Evolutionary conservation across 176 grass and related monocot species (phyloP).

Genomic region (Chrysopogon serrulatus): DNA sequence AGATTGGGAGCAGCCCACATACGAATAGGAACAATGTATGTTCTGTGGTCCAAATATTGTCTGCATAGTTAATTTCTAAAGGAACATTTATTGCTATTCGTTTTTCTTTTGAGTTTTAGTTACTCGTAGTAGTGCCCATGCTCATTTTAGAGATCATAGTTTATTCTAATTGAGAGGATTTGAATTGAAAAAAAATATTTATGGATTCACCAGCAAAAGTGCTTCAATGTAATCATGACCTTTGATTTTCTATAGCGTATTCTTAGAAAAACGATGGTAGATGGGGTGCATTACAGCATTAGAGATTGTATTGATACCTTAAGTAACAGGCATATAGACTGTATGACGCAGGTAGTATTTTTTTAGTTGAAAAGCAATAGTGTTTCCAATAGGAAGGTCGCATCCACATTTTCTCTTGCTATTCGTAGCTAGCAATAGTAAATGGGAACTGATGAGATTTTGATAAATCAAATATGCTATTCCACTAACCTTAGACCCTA

Average conservation of each 20-base stretch:
- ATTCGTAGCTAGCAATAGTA: not conserved
- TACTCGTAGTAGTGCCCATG: not conserved
- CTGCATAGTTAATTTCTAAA: not conserved
- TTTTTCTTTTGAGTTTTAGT: slow-evolving; percentile 16
- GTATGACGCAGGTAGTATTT: not conserved
- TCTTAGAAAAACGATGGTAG: not conserved
- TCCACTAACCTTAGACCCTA: slow-evolving; percentile 5
- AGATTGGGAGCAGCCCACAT: slow-evolving; percentile 92
- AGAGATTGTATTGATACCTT: not conserved
- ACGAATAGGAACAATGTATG: slow-evolving; percentile 66
- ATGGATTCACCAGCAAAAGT: not conserved
- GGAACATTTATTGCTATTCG: not conserved
- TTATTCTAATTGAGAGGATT: not conserved
- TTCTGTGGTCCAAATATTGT: slow-evolving; percentile 33
- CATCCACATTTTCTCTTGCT: slow-evolving; percentile 6
- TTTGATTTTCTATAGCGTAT: not conserved
- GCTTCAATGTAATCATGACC: not conserved
- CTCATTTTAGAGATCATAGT: not conserved
- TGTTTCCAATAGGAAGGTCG: not conserved
- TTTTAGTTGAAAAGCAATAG: slow-evolving; percentile 13
- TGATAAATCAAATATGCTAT: slow-evolving; percentile 4
- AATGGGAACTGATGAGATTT: not conserved
- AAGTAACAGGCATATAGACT: not conserved
- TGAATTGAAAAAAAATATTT: slow-evolving; percentile 3
- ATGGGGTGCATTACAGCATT: not conserved